These are phyloP conservation scores for Metschnikowia shivogae DNA, from an alignment of 805 yeast species.

Conservation along the genomic window DNA sequence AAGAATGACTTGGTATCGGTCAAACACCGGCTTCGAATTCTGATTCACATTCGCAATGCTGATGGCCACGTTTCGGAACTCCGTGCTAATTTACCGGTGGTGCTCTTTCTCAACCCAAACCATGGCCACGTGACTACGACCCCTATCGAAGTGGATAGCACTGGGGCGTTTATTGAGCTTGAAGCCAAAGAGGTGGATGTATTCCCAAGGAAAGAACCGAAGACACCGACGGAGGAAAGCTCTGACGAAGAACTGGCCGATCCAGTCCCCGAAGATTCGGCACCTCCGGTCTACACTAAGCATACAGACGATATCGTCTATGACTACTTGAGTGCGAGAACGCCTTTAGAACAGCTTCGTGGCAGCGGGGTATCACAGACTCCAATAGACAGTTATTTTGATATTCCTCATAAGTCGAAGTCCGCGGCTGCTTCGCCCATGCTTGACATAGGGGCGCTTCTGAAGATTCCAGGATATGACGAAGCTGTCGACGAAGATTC, in stretches of 20 bases:
- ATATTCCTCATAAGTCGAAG: slow-evolving; percentile 18
- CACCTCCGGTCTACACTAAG: slow-evolving; percentile 43
- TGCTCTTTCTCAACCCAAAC: slow-evolving; percentile 39
- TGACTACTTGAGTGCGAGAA: slow-evolving; percentile 31
- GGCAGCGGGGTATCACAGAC: slow-evolving; percentile 17
- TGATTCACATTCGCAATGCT: slow-evolving; percentile 43
- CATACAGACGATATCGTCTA: slow-evolving; percentile 36
- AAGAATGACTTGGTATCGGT: slow-evolving; percentile 40
- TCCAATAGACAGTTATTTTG: slow-evolving; percentile 30
- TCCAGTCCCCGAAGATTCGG: slow-evolving; percentile 25
- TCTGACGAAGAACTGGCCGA: slow-evolving; percentile 13
- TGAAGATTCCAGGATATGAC: slow-evolving; percentile 36
- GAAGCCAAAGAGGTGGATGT: slow-evolving; percentile 24
- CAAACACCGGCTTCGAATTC: slow-evolving; percentile 42
- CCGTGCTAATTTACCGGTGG: slow-evolving; percentile 48
- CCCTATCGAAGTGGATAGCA: slow-evolving; percentile 30
- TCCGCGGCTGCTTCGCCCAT: slow-evolving; percentile 13
- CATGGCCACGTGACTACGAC: slow-evolving; percentile 35
- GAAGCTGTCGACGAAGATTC: slow-evolving; percentile 39
- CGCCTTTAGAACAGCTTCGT: slow-evolving; percentile 37
- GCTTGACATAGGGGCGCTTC: slow-evolving; percentile 25
- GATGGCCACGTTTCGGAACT: slow-evolving; percentile 51
- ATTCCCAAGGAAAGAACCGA: slow-evolving; percentile 24
- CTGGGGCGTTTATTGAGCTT: slow-evolving; percentile 23
- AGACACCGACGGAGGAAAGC: slow-evolving; percentile 4